Evolutionary conservation across 2,329 filamentous ascomycete species (phyloP).

Genomic region (Mariannaea sp.): DNA sequence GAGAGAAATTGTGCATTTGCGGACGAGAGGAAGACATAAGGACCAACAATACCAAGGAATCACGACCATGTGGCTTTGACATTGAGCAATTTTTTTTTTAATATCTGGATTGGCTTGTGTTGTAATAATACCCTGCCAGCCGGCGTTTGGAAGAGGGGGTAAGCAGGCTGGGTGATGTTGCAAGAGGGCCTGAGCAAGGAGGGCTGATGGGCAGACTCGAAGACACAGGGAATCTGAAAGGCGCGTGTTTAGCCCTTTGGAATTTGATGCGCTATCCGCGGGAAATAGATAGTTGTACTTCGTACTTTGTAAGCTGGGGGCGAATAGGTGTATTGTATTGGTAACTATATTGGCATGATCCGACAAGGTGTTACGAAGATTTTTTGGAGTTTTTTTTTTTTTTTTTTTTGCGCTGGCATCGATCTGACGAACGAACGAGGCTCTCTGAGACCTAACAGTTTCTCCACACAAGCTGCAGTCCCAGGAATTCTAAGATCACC

Average conservation of each 20-base stretch:
- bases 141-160: constrained; percentile 22
- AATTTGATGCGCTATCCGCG: constrained; percentile 9
- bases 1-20: constrained; percentile 12
- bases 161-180: constrained; percentile 24
- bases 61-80: constrained; percentile 14
- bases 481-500: constrained; percentile 13
- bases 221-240: neutral
- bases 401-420: constrained; percentile 5
- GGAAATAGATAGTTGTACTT: constrained; percentile 14
- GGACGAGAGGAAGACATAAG: constrained; percentile 23
- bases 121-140: constrained; percentile 37
- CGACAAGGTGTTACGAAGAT: neutral
- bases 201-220: constrained; percentile 7
- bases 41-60: constrained; percentile 11
- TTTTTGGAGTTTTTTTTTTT: neutral
- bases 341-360: constrained; percentile 11
- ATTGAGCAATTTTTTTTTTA: constrained; percentile 20
- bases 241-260: constrained; percentile 3
- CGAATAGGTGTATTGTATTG: constrained; percentile 21
- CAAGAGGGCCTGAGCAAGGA: constrained; percentile 2
- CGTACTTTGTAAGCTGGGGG: too few relatives aligned
- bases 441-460: neutral
- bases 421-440: constrained; percentile 11
- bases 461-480: constrained; percentile 1
- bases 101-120: constrained; percentile 26